phyloP scores from a whole-genome alignment of 1,284 basidiomycete species.

The Sutorius eximius region DNA sequence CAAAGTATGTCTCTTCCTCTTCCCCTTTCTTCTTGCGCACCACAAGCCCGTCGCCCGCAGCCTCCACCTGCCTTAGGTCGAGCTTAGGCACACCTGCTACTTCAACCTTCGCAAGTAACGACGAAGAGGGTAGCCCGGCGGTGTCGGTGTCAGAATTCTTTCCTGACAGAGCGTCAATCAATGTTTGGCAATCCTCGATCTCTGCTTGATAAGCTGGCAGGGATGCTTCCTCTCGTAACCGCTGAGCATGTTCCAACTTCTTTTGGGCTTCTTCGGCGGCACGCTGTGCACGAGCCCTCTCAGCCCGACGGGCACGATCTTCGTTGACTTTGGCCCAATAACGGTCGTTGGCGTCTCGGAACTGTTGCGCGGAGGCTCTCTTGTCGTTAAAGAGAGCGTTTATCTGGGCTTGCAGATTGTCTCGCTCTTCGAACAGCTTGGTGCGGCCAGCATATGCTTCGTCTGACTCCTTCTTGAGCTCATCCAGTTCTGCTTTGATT shows the following conservation, averaged over 20 bases:
- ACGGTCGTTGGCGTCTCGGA: constrained; percentile 80
- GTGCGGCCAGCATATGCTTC: constrained; percentile 80
- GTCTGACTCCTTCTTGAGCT: constrained; percentile 84
- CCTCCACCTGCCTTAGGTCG: constrained; percentile 84
- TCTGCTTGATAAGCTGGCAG: constrained; percentile 89
- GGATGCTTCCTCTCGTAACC: constrained; percentile 89
- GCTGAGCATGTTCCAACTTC: constrained; percentile 78
- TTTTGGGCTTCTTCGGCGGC: constrained; percentile 82
- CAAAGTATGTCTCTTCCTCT: constrained; percentile 83
- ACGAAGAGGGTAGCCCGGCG: constrained; percentile 48
- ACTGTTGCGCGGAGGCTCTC: constrained; percentile 70
- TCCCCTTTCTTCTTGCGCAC: constrained; percentile 90
- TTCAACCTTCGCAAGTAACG: constrained; percentile 43
- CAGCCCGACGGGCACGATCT: constrained; percentile 82
- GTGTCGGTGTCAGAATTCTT: constrained; percentile 63
- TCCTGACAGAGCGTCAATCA: constrained; percentile 88
- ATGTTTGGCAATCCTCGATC: constrained; percentile 95
- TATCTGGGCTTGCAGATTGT: constrained; percentile 66
- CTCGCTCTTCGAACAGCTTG: constrained; percentile 90
- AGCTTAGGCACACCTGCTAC: constrained; percentile 78
- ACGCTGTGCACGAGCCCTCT: constrained; percentile 78
- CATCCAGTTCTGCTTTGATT: constrained; percentile 86
- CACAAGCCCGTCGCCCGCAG: constrained; percentile 69
- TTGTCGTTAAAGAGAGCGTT: constrained; percentile 79
- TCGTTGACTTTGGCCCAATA: constrained; percentile 83